Base-by-base conservation (phyloP, 2,329 filamentous ascomycete genomes). In the Talaromyces sp. region DNA sequence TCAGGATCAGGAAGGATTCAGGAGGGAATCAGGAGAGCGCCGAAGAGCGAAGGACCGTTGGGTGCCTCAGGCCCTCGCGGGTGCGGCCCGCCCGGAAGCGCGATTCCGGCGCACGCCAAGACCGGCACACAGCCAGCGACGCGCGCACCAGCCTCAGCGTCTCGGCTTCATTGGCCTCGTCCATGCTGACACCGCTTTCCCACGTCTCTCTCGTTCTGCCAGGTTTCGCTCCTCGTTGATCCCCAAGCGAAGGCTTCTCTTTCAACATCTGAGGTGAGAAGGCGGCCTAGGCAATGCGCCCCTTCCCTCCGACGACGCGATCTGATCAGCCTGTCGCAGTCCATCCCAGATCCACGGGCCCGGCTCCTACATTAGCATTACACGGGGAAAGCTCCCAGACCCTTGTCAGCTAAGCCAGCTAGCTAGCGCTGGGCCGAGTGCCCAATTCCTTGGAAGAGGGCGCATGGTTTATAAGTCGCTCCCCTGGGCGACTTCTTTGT, bases 81-180 rank as follows among this genome's bases (percentile, higher is more conserved):
- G 25, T 25, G 55, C 59, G 47, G 59, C 27, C 54, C 59, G 55
- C 52, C n/a, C 52, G 27, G 22, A n/a, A 17, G 22, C 10, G 55
- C 55, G 55, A 19, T 57, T 60, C 59, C 59, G 59, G 30, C 25
- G 54, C n/a, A 13, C 47, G 57, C 57, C 27, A 42, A 36, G 17
- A 30, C 19, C 17, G 49, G 30, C 57, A 10, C 30, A 42, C 51
- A 60, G 53, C 57, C 56, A 62, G 52, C 60, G 15, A 59, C 27
- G 25, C n/a, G 56, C 55, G 57, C 60, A 62, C 60, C 57, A 19
- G 39, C 42, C 52, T 57, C 42, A 11, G 47, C 36, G 39, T 58
- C 30, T 47, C n/a, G 13, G 49, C 47, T 22, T 49, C 49, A 61
- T 58, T 61, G 60, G 60, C 55, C 51, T 17, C 2, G 19, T 9